phyloP scores from a whole-genome alignment of 169 alveolate species.

The Haemoproteus tartakovskyi region DNA sequence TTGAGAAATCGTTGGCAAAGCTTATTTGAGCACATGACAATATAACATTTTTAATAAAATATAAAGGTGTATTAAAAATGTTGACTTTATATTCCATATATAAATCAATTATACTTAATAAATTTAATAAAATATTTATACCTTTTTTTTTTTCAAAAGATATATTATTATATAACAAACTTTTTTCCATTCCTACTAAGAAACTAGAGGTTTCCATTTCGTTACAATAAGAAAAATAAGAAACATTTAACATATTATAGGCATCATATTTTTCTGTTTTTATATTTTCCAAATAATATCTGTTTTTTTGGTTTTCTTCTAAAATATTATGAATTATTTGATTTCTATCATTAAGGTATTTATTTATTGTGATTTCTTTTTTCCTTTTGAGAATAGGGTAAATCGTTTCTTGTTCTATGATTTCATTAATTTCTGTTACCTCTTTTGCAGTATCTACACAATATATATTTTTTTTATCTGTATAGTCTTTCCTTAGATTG shows the following conservation, averaged over 20 bases:
- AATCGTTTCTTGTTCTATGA: too few relatives aligned
- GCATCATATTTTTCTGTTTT: too few relatives aligned
- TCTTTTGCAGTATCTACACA: too few relatives aligned
- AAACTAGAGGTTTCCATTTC: constrained; percentile 18
- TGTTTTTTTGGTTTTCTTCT: constrained; percentile 12
- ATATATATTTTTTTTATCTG: too few relatives aligned
- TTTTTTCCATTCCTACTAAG: constrained; percentile 12
- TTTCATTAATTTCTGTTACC: too few relatives aligned
- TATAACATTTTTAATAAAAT: constrained; percentile 52
- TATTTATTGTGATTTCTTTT: too few relatives aligned
- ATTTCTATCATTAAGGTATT: too few relatives aligned
- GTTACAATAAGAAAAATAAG: constrained; percentile 12
- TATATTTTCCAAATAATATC: constrained; percentile 11
- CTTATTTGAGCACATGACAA: constrained; percentile 53
- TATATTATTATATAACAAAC: neutral
- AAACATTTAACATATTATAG: too few relatives aligned
- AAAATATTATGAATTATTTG: neutral
- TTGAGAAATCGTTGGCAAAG: constrained; percentile 8
- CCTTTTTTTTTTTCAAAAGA: constrained; percentile 12
- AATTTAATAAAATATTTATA: constrained; percentile 25
- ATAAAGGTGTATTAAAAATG: constrained; percentile 17
- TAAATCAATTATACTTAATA: constrained; percentile 43
- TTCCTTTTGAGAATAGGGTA: too few relatives aligned
- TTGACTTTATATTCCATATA: constrained; percentile 46
- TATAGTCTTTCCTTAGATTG: too few relatives aligned